Base-by-base conservation (phyloP, 805 yeast genomes). In the Aciculoconidium aculeatum region DNA sequence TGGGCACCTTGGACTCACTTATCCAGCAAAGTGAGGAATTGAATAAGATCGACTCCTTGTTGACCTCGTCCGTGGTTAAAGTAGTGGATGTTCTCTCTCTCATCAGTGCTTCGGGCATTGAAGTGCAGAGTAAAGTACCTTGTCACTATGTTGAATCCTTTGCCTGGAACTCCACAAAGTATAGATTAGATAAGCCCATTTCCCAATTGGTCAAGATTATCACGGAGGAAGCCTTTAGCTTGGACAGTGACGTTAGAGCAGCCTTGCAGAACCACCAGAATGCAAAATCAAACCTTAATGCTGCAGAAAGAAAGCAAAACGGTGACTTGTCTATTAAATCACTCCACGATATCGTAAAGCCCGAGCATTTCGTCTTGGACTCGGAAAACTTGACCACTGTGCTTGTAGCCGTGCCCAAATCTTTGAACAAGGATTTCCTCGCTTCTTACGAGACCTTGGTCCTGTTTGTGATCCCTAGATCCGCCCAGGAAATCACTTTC, bases 251-350 rank as follows among this genome's bases (percentile, higher is more conserved):
- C 53, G 82, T 92, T 26, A 75, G 84, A 52, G 60, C 72, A n/a
- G 65, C 82, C n/a, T 80, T 71, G 51, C 74, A 80, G 38, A 70
- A 65, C 42, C 92, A 86, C 61, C 82, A 76, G 46, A 72, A 76
- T 27, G 95, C 96, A 27, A 84, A 80, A 59, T 75, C 94, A 24
- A 83, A 79, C 51, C 68, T 87, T 37, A 70, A 78, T 27, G 87
- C 95, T 8, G 90, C 94, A 7, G 95, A 90, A 57, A 76, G 96
- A 49, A 88, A 88, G 61, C 82, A 81, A 55, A 80, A 84, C 21
- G 99, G 99, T 35, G 96, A 92, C 54, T 69, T 92, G 41, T 80
- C 95, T 3, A 88, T 90, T 32, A 79, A 84, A 54, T 83, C 96
- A 3, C 67, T 92, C 37, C 96, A 90, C 52, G 92, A 85, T 48